Percentiles rank a stretch among this genome's conserved stretches.
phyloP scores from a whole-genome alignment of 2,329 filamentous ascomycete species.

The Aspergillus floridensis region DNA sequence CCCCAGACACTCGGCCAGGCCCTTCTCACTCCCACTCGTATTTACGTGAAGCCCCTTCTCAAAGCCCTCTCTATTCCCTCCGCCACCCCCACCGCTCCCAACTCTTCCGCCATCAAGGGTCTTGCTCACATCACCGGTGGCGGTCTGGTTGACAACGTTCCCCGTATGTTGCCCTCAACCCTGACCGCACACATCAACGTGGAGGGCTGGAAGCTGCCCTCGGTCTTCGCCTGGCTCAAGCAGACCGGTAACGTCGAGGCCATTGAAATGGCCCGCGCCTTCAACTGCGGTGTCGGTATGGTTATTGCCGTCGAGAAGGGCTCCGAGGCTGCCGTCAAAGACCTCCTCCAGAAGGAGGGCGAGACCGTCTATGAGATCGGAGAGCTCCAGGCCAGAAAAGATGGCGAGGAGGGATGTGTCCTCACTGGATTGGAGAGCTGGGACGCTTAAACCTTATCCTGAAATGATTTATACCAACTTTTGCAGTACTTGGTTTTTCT shows the following conservation, averaged over 20 bases:
- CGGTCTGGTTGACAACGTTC: slow-evolving; percentile 88
- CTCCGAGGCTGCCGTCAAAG: slow-evolving; percentile 60
- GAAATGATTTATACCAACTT: slow-evolving; percentile 9
- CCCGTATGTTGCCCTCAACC: slow-evolving; percentile 78
- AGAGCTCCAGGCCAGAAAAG: slow-evolving; percentile 59
- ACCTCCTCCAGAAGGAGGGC: slow-evolving; percentile 62
- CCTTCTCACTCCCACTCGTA: slow-evolving; percentile 83
- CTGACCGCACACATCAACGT: slow-evolving; percentile 81
- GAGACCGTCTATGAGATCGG: slow-evolving; percentile 79
- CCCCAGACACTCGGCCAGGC: slow-evolving; percentile 62
- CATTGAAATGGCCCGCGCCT: slow-evolving; percentile 82
- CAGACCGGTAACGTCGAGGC: slow-evolving; percentile 65
- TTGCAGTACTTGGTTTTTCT: slow-evolving; percentile 7
- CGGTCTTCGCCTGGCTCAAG: slow-evolving; percentile 87
- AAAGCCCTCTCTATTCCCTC: slow-evolving; percentile 58
- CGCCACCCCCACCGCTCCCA: slow-evolving; percentile 17
- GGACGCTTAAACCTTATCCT: slow-evolving; percentile 22
- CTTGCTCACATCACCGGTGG: slow-evolving; percentile 97
- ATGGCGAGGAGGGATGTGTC: slow-evolving; percentile 58
- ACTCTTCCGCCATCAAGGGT: slow-evolving; percentile 68
- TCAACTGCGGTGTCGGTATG: slow-evolving; percentile 96
- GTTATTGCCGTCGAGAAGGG: slow-evolving; percentile 72
- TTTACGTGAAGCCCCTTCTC: slow-evolving; percentile 85
- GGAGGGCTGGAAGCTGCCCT: slow-evolving; percentile 68
- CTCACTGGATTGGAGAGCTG: slow-evolving; percentile 58